Base-by-base conservation (phyloP, 768 basidiomycete species). In the Tylopilus sp. region DNA sequence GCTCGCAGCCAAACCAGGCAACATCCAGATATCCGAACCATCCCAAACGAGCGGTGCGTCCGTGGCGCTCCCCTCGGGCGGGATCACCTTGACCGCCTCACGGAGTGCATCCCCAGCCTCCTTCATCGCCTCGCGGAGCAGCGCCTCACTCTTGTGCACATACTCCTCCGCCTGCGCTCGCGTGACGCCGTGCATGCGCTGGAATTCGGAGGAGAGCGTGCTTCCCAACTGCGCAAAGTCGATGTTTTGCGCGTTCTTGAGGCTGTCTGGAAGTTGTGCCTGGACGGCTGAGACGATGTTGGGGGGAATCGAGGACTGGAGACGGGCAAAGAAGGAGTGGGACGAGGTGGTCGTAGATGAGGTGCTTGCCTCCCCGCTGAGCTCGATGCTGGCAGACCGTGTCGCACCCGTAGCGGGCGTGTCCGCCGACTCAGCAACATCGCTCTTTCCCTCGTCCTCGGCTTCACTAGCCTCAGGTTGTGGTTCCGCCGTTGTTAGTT, bases 61-160 rank as follows among this genome's bases (percentile, higher is more conserved):
- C 41, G 55, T 46, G 14, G 64, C 22, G 8, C 60, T 66, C 40
- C 79, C 79, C 33, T 88, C 85, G 1, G 94, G 94, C 1, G 94
- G 95, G 14, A 98, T 77, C 46, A 97, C 87, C 68, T 94, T 95
- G 62, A 98, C 92, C 12, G 91, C 92, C 45, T 98, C 94, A 47
- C 79, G 84, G 11, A 95, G 73, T 16, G 87, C 85, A 57, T 89
- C 92, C 52, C 89, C 81, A 8, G 89, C 88, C 62, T 91, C 90
- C 62, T 83, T 86, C 61, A 90, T 78, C 3, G 84, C 88, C 53
- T 85, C 86, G 36, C 81, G 76, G 28, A 87, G 66, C 30, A 86
- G 63, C 9, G 68, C 76, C 58, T 87, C 86, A 65, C 85, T 86
- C 74, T 84, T 87, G 62, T 86, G 83, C 28, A 87, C 81, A 64